Conservation (phyloP, 2,329 filamentous ascomycete genomes). For the Colletotrichum lindemuthianum region DNA sequence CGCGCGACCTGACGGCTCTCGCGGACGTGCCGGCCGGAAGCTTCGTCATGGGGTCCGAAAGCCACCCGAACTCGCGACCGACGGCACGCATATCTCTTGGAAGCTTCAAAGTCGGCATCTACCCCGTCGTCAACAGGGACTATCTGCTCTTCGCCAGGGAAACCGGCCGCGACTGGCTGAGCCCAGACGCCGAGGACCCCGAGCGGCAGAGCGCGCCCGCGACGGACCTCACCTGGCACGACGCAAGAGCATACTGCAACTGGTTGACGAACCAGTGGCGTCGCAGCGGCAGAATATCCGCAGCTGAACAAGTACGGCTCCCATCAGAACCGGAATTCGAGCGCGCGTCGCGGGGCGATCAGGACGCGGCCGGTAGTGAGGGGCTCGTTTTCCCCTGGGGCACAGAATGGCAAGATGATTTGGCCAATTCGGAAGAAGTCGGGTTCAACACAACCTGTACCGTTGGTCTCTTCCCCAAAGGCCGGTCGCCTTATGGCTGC, state of each 20-base stretch:
- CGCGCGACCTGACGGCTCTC: constrained; percentile 15
- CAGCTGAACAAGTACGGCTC: constrained; percentile 5
- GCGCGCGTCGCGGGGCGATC: constrained; percentile 8
- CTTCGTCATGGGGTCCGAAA: constrained; percentile 22
- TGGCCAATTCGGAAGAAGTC: constrained; percentile 4
- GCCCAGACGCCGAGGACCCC: background rate
- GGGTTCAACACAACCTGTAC: constrained; percentile 5
- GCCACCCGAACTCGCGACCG: constrained; percentile 21
- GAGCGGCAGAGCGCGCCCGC: constrained; percentile 14
- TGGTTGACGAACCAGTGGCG: constrained; percentile 18
- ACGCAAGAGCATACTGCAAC: constrained; percentile 14
- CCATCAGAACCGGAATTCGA: constrained; percentile 20
- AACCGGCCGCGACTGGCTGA: constrained; percentile 16
- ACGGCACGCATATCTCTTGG: background rate
- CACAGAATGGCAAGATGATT: background rate
- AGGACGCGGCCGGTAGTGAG: background rate
- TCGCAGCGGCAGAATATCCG: background rate
- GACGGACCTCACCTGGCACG: constrained; percentile 22
- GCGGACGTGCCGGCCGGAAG: constrained; percentile 5
- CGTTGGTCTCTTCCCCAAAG: constrained; percentile 14
- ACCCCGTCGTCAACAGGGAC: constrained; percentile 16
- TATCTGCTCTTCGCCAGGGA: background rate
- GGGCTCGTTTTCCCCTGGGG: constrained; percentile 12
- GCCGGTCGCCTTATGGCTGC: constrained; percentile 14
- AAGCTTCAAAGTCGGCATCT: constrained; percentile 10